A percentile compares a stretch with the other conserved stretches of the same genome.
phyloP scores from a whole-genome alignment of 2,329 filamentous ascomycete species.

The Fusarium sp. region DNA sequence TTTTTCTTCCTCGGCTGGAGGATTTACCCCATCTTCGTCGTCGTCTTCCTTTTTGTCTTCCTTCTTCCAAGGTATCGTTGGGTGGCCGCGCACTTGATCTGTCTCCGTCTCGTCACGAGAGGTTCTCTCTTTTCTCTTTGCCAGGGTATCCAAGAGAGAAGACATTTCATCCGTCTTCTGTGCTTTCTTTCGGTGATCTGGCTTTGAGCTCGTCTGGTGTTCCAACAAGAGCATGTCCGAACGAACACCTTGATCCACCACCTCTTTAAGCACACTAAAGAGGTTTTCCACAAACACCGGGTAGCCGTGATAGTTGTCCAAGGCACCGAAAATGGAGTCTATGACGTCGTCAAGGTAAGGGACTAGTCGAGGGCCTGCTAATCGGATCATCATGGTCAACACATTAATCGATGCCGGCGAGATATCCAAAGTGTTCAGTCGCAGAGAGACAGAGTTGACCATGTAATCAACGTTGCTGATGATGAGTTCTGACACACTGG shows the following conservation, averaged over 20 bases:
- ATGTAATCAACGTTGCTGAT: conserved; percentile 96
- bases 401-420: conserved; percentile 93
- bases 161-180: conserved; percentile 53
- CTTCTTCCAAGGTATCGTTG: conserved; percentile 52
- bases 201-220: conserved; percentile 49
- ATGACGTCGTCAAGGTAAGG: conserved; percentile 94
- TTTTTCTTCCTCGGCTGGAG: conserved; percentile 60
- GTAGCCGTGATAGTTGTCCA: conserved; percentile 98
- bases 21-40: conserved; percentile 50
- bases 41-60: conserved; percentile 51
- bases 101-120: conserved; percentile 50
- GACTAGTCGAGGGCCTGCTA: conserved; percentile 84
- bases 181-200: conserved; percentile 58
- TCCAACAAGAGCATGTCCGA: conserved; percentile 63
- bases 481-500: conserved; percentile 80
- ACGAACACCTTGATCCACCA: conserved; percentile 84
- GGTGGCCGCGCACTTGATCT: conserved; percentile 46
- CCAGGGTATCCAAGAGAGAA: conserved; percentile 68
- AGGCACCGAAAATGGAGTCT: conserved; percentile 87
- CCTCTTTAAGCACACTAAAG: conserved; percentile 83
- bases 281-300: conserved; percentile 85
- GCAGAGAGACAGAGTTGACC: conserved; percentile 89
- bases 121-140: conserved; percentile 60
- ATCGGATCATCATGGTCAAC: conserved; percentile 90
- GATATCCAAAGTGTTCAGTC: conserved; percentile 91